Evolutionary conservation across 495 filamentous ascomycete species (phyloP).

Genomic region (Rhypophila decipiens): DNA sequence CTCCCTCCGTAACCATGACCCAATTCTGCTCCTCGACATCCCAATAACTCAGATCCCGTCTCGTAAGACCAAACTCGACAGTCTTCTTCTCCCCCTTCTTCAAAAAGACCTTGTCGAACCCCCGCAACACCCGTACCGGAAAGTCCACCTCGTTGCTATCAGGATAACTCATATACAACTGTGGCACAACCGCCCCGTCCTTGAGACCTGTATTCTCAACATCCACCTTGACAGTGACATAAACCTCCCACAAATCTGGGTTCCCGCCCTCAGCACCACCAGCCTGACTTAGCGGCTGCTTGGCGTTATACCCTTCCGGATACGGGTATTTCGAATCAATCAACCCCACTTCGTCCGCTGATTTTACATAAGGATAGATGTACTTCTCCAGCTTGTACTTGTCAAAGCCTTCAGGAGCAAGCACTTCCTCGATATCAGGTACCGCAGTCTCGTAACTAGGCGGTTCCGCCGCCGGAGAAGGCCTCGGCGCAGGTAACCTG

Average conservation of each 20-base stretch:
- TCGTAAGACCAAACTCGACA: slow-evolving; percentile 66
- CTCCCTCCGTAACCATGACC: slow-evolving; percentile 54
- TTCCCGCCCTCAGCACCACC: slow-evolving; percentile 83
- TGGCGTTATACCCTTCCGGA: slow-evolving; percentile 61
- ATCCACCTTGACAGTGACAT: slow-evolving; percentile 55
- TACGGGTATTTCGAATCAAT: slow-evolving; percentile 56
- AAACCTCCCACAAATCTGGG: slow-evolving; percentile 68
- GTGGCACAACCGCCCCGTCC: slow-evolving; percentile 67
- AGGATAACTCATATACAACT: slow-evolving; percentile 77
- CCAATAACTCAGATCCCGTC: slow-evolving; percentile 80
- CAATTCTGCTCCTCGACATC: slow-evolving; percentile 73
- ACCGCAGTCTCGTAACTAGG: slow-evolving; percentile 53
- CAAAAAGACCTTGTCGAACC: slow-evolving; percentile 70
- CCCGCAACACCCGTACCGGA: slow-evolving; percentile 67
- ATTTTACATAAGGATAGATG: slow-evolving; percentile 79
- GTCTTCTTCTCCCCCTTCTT: slow-evolving; percentile 47
- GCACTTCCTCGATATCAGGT: slow-evolving; percentile 48
- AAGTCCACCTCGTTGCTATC: slow-evolving; percentile 55
- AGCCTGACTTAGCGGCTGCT: slow-evolving; percentile 53
- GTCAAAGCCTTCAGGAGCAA: slow-evolving; percentile 64
- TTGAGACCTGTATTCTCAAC: slow-evolving; percentile 65
- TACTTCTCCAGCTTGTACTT: slow-evolving; percentile 63
- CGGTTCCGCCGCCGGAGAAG: slow-evolving; percentile 48
- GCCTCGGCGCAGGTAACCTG: slow-evolving; percentile 54
- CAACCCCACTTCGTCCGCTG: slow-evolving; percentile 51